These are phyloP conservation scores for Metarhizium anisopliae DNA, from an alignment of 2,329 filamentous ascomycete genomes.

Conservation along the genomic window DNA sequence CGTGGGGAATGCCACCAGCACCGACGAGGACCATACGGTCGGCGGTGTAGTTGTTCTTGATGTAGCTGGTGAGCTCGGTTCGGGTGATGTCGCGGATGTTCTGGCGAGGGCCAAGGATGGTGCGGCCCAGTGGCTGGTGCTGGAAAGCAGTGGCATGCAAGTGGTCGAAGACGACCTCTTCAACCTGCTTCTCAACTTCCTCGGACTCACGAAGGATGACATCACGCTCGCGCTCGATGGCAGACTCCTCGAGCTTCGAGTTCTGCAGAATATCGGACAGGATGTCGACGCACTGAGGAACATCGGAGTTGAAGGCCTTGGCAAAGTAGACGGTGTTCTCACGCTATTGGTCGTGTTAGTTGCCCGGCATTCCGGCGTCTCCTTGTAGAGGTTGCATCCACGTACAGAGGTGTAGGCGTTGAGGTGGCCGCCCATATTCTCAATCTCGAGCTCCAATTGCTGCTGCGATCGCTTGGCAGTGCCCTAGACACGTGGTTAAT, in stretches of 20 bases:
- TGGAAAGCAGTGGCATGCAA: conserved; percentile 97
- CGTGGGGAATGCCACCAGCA: conserved; percentile 86
- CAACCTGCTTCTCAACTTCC: conserved; percentile 99
- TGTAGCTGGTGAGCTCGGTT: conserved; percentile 86
- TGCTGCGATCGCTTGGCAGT: conserved; percentile 91
- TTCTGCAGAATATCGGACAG: conserved; percentile 98
- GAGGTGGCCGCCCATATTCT: conserved; percentile 99
- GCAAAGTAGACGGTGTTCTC: conserved; percentile 99
- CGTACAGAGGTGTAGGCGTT: conserved; percentile 99
- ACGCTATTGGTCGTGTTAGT: conserved; percentile 47
- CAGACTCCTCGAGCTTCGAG: conserved; percentile 88
- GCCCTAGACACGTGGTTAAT: conserved; percentile 45
- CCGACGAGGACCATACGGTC: conserved; percentile 99
- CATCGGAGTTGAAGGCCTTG: conserved; percentile 97
- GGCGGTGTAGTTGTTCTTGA: conserved; percentile 99
- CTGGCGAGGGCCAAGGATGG: conserved; percentile 93
- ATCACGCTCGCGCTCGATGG: conserved; percentile 95
- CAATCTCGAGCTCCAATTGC: conserved; percentile 97
- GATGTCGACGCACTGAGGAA: conserved; percentile 94
- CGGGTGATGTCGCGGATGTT: conserved; percentile 96
- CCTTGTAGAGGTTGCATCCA: conserved; percentile 16
- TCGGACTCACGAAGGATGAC: conserved; percentile 98
- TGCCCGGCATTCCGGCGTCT: conserved; percentile 7
- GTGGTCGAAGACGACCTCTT: conserved; percentile 99
- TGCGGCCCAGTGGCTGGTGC: conserved; percentile 90